Base-by-base conservation (phyloP, 805 yeast genomes). In the Lipomyces starkeyi region DNA sequence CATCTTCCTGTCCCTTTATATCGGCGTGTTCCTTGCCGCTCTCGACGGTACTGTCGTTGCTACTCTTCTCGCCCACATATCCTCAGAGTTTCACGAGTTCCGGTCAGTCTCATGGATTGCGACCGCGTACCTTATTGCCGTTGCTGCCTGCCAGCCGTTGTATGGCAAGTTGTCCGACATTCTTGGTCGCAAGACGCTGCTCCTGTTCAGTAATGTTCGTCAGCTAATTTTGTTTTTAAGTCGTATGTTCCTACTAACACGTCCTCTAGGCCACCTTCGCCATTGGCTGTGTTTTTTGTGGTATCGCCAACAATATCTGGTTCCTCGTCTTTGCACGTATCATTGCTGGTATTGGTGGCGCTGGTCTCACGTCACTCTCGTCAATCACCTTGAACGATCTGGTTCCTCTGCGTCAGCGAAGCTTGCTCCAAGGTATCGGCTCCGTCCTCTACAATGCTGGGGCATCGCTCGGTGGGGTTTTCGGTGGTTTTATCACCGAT, bases 261-360 rank as follows among this genome's bases (percentile, higher is more conserved):
- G 2, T 0, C 17, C 2, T 35, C 29, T n/a, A 32, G 47, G 73
- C 80, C 64, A 73, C 80, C 64, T 86, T 86, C 73, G 85, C 81
- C 1, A 25, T 83, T 25, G 88, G 88, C 35, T 85, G 87, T 75
- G 70, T 80, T n/a, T 64, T 84, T 47, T 84, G 87, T 66, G 93
- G 90, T 0, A 53, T 66, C 47, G 63, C 74, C 13, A 58, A 56
- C 32, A 59, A 64, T 27, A 52, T 71, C 54, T 70, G 70, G 71
- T 54, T 68, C 54, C 70, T 74, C 22, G 73, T 74, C 32, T 60
- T 64, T 34, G 76, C 69, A 0, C 82, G 97, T 73, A 88, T 91
- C 43, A 29, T 89, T 63, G 87, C 93, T 34, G 94, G 94, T 35
- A 84, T 88, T 70, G 94, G 93, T 9, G 93, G 92, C 34, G 91